These are phyloP conservation scores for Ophiostoma montium DNA, from an alignment of 2,329 filamentous ascomycete species.

Conservation along the genomic window DNA sequence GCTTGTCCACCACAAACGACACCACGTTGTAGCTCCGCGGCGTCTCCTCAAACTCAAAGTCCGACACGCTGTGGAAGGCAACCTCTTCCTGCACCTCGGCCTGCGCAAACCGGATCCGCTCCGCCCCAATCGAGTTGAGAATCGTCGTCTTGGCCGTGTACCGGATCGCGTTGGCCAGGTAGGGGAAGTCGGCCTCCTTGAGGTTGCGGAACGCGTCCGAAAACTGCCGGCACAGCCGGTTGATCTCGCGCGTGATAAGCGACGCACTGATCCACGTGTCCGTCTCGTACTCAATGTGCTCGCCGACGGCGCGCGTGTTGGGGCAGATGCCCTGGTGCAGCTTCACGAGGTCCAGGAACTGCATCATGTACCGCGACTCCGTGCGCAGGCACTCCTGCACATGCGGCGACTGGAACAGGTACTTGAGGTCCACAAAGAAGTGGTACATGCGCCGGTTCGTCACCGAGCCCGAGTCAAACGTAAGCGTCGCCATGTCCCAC, in stretches of 20 bases:
- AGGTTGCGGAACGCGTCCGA: conserved; percentile 70
- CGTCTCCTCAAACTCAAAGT: conserved; percentile 64
- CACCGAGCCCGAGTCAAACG: conserved; percentile 87
- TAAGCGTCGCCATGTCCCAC: conserved; percentile 69
- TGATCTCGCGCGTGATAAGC: conserved; percentile 87
- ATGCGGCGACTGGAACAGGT: conserved; percentile 75
- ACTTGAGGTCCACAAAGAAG: conserved; percentile 90
- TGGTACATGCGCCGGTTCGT: conserved; percentile 94
- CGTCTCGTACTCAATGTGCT: conserved; percentile 96
- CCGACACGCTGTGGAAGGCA: conserved; percentile 61
- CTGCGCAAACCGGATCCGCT: conserved; percentile 70
- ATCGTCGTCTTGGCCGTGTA: conserved; percentile 73
- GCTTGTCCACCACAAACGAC: conserved; percentile 75
- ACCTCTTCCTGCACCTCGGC: conserved; percentile 80
- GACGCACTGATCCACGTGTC: conserved; percentile 97
- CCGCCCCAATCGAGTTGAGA: conserved; percentile 76
- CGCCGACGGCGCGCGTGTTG: conserved; percentile 78
- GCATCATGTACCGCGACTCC: conserved; percentile 77
- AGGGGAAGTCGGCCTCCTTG: conserved; percentile 46
- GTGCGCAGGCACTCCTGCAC: conserved; percentile 73
- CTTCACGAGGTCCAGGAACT: conserved; percentile 91
- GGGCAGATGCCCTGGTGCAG: conserved; percentile 95
- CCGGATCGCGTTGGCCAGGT: conserved; percentile 57
- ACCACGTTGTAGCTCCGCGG: conserved; percentile 51
- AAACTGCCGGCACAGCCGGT: conserved; percentile 77